Evolutionary conservation across 2,329 filamentous ascomycete genomes (phyloP).

Genomic region (Alternaria conjuncta): DNA sequence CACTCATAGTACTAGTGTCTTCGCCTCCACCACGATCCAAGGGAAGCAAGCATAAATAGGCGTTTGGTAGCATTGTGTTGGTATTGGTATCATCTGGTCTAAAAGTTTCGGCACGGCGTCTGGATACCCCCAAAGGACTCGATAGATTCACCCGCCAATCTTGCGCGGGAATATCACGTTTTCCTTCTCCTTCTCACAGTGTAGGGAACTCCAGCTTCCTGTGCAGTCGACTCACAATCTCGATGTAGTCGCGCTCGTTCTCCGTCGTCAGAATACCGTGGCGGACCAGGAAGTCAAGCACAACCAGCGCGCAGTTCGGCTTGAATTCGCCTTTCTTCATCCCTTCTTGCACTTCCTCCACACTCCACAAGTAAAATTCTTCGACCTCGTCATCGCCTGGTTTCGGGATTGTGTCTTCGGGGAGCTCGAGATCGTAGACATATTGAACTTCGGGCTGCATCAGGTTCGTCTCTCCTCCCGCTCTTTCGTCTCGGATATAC

Average conservation of each 20-base stretch:
- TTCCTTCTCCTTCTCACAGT: slow-evolving; percentile 26
- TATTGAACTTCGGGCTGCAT: slow-evolving; percentile 93
- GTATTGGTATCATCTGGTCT: slow-evolving; percentile 38
- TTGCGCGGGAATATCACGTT: background rate
- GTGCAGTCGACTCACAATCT: slow-evolving; percentile 78
- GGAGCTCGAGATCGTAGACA: slow-evolving; percentile 85
- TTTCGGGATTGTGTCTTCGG: slow-evolving; percentile 69
- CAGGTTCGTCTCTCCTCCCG: slow-evolving; percentile 80
- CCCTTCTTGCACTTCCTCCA: slow-evolving; percentile 76
- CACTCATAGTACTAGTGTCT: slow-evolving; percentile 63
- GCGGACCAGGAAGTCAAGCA: slow-evolving; percentile 89
- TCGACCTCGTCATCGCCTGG: slow-evolving; percentile 91
- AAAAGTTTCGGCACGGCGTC: slow-evolving; percentile 36
- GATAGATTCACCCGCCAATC: slow-evolving; percentile 11
- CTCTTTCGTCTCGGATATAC: slow-evolving; percentile 75
- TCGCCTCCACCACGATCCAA: slow-evolving; percentile 4
- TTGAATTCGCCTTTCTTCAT: slow-evolving; percentile 82
- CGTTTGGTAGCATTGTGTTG: slow-evolving; percentile 36
- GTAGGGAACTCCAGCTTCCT: slow-evolving; percentile 77
- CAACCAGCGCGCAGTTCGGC: slow-evolving; percentile 84
- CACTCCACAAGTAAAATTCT: slow-evolving; percentile 76
- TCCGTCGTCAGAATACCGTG: slow-evolving; percentile 80
- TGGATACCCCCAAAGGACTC: slow-evolving; percentile 41
- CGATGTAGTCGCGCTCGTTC: slow-evolving; percentile 78
- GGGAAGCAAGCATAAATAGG: slow-evolving; percentile 36